A percentile compares a stretch with the other conserved stretches of the same genome.
These are phyloP conservation scores for Malassezia obtusa DNA, from an alignment of 1,284 basidiomycete species.

Conservation along the genomic window DNA sequence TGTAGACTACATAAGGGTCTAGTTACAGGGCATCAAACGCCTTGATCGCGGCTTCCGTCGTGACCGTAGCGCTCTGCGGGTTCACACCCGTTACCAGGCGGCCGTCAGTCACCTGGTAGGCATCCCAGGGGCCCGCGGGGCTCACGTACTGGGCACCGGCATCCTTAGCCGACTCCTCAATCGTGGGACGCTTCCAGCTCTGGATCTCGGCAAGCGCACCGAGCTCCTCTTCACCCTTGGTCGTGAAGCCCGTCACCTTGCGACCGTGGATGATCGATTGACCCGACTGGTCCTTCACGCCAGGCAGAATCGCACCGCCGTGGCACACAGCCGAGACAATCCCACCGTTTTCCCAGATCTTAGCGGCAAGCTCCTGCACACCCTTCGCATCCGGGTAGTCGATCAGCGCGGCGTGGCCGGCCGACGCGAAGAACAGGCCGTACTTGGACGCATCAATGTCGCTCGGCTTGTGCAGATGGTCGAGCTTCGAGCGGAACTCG, in stretches of 20 bases:
- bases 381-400: slow-evolving; percentile 16
- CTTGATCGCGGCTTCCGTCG: slow-evolving; percentile 7
- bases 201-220: slow-evolving; percentile 9
- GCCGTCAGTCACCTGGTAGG: slow-evolving; percentile 10
- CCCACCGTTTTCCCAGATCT: slow-evolving; percentile 18
- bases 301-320: slow-evolving; percentile 15
- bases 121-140: slow-evolving; percentile 12
- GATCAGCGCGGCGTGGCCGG: slow-evolving; percentile 17
- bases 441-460: slow-evolving; percentile 14
- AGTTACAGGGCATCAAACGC: slow-evolving; percentile 9
- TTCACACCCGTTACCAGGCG: slow-evolving; percentile 20
- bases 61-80: slow-evolving; percentile 7
- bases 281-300: slow-evolving; percentile 8
- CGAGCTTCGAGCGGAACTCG: slow-evolving; percentile 12
- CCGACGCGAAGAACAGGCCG: slow-evolving; percentile 13
- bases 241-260: slow-evolving; percentile 19
- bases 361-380: slow-evolving; percentile 9
- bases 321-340: slow-evolving; percentile 22
- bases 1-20: background rate
- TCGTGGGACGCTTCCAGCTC: slow-evolving; percentile 11
- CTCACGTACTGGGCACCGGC: slow-evolving; percentile 11
- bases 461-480: slow-evolving; percentile 5
- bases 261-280: slow-evolving; percentile 14
- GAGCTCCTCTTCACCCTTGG: slow-evolving; percentile 12
- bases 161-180: slow-evolving; percentile 1